Evolutionary conservation across 768 basidiomycete species (phyloP).

Genomic region (Termitomyces bulborhizus): DNA sequence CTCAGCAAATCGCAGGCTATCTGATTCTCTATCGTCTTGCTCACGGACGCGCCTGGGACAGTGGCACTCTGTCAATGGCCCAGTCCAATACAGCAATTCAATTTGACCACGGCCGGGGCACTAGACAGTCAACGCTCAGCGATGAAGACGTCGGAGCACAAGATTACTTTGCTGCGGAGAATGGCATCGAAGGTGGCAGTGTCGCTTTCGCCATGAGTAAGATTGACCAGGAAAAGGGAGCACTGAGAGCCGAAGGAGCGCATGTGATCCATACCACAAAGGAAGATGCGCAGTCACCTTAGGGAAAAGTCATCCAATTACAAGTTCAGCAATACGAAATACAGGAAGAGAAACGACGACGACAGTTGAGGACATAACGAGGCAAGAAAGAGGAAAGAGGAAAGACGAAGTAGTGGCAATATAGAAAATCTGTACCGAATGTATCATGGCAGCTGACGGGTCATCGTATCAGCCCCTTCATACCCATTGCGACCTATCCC

Average conservation of each 20-base stretch:
- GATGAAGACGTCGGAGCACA: not conserved
- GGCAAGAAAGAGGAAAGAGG: no score
- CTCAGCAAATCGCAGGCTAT: slow-evolving; percentile 30
- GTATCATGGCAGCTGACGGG: no score
- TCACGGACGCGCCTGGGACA: slow-evolving; percentile 32
- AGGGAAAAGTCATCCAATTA: not conserved
- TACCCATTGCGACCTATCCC: slow-evolving; percentile 80
- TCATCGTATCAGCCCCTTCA: slow-evolving; percentile 23
- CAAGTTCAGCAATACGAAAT: not conserved
- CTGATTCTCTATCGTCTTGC: slow-evolving; percentile 35
- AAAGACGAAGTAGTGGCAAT: no score
- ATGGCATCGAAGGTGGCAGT: not conserved
- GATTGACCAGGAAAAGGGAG: not conserved
- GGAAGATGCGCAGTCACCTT: no score
- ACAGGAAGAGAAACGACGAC: not conserved
- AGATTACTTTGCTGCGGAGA: not conserved
- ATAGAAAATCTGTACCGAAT: no score
- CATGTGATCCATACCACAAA: not conserved
- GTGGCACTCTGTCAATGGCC: slow-evolving; percentile 14
- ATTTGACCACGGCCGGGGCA: not conserved
- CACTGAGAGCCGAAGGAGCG: not conserved
- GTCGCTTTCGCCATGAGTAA: not conserved
- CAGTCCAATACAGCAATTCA: slow-evolving; percentile 7
- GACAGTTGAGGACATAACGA: no score
- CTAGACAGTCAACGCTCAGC: not conserved